Percentiles rank a stretch among this genome's conserved stretches.
phyloP scores from a whole-genome alignment of 495 filamentous ascomycete genomes.

The Hypoxylon perforatum region DNA sequence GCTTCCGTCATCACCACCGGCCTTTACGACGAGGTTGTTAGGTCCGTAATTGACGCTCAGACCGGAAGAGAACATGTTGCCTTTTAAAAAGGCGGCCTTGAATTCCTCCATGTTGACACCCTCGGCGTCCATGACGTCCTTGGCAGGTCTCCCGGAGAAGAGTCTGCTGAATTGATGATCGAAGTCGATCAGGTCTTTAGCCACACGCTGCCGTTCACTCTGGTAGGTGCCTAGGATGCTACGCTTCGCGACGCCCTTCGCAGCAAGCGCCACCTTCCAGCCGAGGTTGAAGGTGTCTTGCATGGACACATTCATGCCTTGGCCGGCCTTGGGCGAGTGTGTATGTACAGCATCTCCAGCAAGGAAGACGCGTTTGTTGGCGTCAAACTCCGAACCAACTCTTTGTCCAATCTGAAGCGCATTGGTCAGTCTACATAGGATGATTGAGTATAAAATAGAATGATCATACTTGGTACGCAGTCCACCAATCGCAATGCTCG shows the following conservation, averaged over 20 bases:
- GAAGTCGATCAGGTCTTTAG: conserved; percentile 78
- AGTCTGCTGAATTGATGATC: conserved; percentile 68
- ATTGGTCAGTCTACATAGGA: conserved; percentile 24
- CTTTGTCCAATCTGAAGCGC: conserved; percentile 72
- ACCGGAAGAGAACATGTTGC: conserved; percentile 46
- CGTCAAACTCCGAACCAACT: conserved; percentile 71
- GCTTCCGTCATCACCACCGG: conserved; percentile 58
- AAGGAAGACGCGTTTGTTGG: conserved; percentile 71
- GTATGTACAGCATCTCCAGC: conserved; percentile 71
- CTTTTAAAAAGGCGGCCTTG: conserved; percentile 51
- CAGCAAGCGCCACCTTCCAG: conserved; percentile 76
- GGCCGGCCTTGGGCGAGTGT: conserved; percentile 76
- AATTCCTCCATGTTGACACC: conserved; percentile 60
- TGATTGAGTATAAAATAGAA: conserved; percentile 46
- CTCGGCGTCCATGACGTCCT: conserved; percentile 55
- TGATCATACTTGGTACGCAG: conserved; percentile 68
- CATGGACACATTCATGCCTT: conserved; percentile 80
- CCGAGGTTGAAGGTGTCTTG: conserved; percentile 78
- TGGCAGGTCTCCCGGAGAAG: conserved; percentile 57
- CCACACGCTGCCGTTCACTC: conserved; percentile 73
- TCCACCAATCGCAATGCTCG: conserved; percentile 74
- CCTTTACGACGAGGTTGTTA: conserved; percentile 33
- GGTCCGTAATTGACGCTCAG: conserved; percentile 42
- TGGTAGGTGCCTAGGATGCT: conserved; percentile 76
- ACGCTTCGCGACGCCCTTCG: conserved; percentile 61